A percentile compares a stretch with the other conserved stretches of the same genome.
Conservation (phyloP, 768 basidiomycete species). For the Leucosporidium creatinivorum region DNA sequence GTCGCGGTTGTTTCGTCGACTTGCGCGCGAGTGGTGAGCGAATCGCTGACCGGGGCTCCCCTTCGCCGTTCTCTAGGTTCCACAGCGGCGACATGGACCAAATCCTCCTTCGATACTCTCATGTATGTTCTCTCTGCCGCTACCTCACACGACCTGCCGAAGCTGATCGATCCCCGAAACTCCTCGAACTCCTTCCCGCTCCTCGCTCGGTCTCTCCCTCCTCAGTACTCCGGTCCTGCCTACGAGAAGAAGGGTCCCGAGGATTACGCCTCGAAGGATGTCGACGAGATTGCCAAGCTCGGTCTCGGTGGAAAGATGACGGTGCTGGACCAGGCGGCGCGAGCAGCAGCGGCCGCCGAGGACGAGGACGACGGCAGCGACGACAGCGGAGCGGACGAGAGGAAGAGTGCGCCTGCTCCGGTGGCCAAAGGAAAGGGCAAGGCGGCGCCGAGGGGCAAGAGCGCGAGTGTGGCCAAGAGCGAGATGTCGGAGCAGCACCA, state of each 20-base stretch:
- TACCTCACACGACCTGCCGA: no score
- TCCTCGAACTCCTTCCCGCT: not conserved
- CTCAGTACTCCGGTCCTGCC: slow-evolving; percentile 22
- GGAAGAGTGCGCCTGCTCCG: not conserved
- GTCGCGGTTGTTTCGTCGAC: not conserved
- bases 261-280: slow-evolving; percentile 25
- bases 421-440: not conserved
- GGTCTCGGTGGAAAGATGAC: slow-evolving; percentile 24
- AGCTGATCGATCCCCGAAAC: no score
- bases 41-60: not conserved
- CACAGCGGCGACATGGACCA: slow-evolving; percentile 27
- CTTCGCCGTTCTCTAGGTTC: slow-evolving; percentile 1
- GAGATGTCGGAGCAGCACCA: not conserved
- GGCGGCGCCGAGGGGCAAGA: not conserved
- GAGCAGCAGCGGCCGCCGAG: slow-evolving; percentile 13
- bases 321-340: not conserved
- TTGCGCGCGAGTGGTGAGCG: not conserved
- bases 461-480: not conserved
- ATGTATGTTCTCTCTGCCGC: slow-evolving; percentile 5
- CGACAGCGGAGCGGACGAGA: not conserved
- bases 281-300: slow-evolving; percentile 10
- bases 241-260: slow-evolving; percentile 29
- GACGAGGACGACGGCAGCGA: slow-evolving; percentile 4
- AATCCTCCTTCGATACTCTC: slow-evolving; percentile 25
- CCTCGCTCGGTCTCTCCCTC: no score